Base-by-base conservation (phyloP, 257 asterid species). In the Penstemon eatonii region DNA sequence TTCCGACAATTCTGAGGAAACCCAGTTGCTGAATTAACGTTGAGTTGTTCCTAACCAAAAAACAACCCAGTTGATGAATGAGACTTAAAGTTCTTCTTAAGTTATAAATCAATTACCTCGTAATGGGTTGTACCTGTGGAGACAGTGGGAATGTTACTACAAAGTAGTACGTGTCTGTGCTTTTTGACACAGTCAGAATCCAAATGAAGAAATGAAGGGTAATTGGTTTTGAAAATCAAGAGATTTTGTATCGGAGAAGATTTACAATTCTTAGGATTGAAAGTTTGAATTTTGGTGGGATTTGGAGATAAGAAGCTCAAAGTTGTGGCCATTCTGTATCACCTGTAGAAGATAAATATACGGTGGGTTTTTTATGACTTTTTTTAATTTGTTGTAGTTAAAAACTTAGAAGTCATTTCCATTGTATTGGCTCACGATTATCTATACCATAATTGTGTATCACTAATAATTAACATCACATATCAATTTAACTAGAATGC, bases 101-200 rank as follows among this genome's bases (percentile, higher is more conserved):
- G 8, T 51, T 40, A 5, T 19, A 5, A 60, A 15, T 18, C 4
- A 40, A 49, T 3, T 78, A 87, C 98, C 98, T 92, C 96, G 55
- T 89, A 89, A 51, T 82, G 84, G 67, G 93, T 92, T 45, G 94
- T 82, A 25, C 33, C 60, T 0, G 92, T 54, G 69, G 96, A 86
- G 72, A 80, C 78, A 60, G 79, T 72, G 8, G 92, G 90, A 60
- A 52, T 69, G 79, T 75, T 67, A 78, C 82, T 72, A 65, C 96
- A 83, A 37, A 75, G 50, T 37, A 68, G 69, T 7, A 66, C 63
- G 74, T 69, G 80, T 46, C 66, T 78, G 47, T 52, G 67, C 66
- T 67, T 80, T 76, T 70, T 79, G 76, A 49, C 1, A 39, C 51
- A 46, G 40, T 55, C 36, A 49, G 70, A 71, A 64, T 63, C 60